These are phyloP conservation scores for Euphorbia pulcherrima DNA, from an alignment of 345 rosid species.

Conservation along the genomic window DNA sequence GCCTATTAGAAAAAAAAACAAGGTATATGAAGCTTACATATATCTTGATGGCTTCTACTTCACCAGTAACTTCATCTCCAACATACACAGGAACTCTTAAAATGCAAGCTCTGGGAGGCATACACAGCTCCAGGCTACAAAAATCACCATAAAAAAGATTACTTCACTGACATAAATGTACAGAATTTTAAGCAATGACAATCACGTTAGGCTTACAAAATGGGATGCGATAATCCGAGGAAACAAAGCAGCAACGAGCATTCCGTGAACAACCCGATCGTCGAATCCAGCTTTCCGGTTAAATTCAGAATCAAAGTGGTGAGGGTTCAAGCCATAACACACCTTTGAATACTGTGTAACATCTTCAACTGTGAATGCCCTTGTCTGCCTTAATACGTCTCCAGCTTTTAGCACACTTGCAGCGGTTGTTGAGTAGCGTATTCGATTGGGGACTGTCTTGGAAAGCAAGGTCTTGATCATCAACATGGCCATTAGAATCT, in stretches of 20 bases:
- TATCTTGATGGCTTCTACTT: constrained; percentile 50
- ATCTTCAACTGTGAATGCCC: constrained; percentile 60
- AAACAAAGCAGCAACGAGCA: constrained; percentile 84
- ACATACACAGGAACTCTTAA: constrained; percentile 65
- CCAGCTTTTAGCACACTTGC: constrained; percentile 44
- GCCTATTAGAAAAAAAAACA: too few relatives aligned
- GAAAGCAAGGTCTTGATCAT: constrained; percentile 22
- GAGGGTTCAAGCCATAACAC: constrained; percentile 65
- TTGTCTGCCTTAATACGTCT: constrained; percentile 49
- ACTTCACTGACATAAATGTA: not conserved
- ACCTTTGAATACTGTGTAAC: constrained; percentile 62
- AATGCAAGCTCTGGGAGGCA: constrained; percentile 73
- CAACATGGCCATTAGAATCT: constrained; percentile 19
- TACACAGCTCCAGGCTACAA: constrained; percentile 82
- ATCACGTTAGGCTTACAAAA: constrained; percentile 60
- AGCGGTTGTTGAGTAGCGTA: constrained; percentile 40
- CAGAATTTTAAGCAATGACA: not conserved
- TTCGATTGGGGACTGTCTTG: too few relatives aligned
- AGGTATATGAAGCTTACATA: constrained; percentile 40
- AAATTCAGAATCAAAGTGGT: constrained; percentile 62
- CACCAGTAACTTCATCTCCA: constrained; percentile 60
- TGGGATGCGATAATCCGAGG: constrained; percentile 69
- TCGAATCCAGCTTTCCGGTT: constrained; percentile 62
- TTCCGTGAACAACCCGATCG: constrained; percentile 70
- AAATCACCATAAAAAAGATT: not conserved